A percentile compares a stretch with the other conserved stretches of the same genome.
Evolutionary conservation across 805 yeast species (phyloP).

Genomic region (Helenozyma rhizophorensis): DNA sequence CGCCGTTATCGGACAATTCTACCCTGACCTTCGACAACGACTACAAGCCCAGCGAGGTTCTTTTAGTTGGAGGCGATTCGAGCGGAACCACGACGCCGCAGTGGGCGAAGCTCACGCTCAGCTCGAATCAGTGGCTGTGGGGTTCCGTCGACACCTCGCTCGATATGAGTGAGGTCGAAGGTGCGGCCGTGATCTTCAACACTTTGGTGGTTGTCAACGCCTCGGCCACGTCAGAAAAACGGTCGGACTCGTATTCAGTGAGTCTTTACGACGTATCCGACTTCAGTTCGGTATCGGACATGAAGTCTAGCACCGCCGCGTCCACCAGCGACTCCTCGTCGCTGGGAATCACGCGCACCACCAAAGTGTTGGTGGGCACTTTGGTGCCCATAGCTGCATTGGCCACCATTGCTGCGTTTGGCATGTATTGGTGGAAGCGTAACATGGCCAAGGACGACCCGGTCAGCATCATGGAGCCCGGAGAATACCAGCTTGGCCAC

Average conservation of each 20-base stretch:
- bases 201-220: conserved; percentile 43
- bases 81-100: conserved; percentile 37
- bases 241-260: conserved; percentile 24
- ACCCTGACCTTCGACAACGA: conserved; percentile 25
- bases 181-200: conserved; percentile 51
- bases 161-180: conserved; percentile 29
- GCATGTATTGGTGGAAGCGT: conserved; percentile 8
- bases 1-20: conserved; percentile 18
- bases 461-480: conserved; percentile 7
- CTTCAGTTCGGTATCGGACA: conserved; percentile 27
- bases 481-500: conserved; percentile 15
- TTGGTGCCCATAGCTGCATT: conserved; percentile 31
- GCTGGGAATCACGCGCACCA: conserved; percentile 3
- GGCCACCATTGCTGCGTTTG: conserved; percentile 4
- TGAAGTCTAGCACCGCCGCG: conserved; percentile 21
- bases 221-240: conserved; percentile 9
- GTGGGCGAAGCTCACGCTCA: conserved; percentile 35
- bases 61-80: conserved; percentile 60
- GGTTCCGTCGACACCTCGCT: conserved; percentile 13
- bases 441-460: conserved; percentile 1
- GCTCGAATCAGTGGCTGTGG: conserved; percentile 38
- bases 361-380: conserved; percentile 35
- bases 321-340: conserved; percentile 18
- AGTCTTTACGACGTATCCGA: conserved; percentile 38
- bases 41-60: conserved; percentile 35